Percentiles rank a stretch among this genome's conserved stretches.
Conservation (phyloP, 176 grass and related monocot genomes). For the Otatea glauca region DNA sequence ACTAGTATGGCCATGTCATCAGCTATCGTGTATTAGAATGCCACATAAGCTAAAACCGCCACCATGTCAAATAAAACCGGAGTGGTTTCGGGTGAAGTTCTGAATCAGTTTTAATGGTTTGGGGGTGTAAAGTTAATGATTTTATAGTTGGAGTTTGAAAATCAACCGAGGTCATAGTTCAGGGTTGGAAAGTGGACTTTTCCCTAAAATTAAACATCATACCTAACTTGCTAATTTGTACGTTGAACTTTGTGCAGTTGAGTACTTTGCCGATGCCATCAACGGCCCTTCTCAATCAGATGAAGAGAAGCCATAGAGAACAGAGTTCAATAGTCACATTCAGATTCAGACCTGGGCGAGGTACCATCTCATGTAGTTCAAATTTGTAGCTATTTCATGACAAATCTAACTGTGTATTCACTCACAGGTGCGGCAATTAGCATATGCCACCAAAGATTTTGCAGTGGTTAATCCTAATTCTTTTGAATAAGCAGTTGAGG, state of each 20-base stretch:
- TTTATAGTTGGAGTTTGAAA: no score
- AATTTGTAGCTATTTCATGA: neutral
- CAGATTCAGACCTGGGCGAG: conserved; percentile 13
- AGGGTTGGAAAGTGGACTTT: no score
- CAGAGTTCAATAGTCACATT: conserved; percentile 1
- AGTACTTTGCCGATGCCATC: conserved; percentile 87
- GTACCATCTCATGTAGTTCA: conserved; percentile 36
- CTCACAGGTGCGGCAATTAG: conserved; percentile 13
- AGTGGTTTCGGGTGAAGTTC: no score
- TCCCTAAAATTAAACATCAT: neutral
- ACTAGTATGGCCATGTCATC: no score
- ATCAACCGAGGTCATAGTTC: no score
- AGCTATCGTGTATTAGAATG: no score
- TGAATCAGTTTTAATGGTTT: no score
- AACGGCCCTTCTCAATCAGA: conserved; percentile 77
- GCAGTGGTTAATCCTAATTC: conserved; percentile 54
- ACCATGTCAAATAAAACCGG: no score
- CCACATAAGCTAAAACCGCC: no score
- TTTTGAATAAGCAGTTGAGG: conserved; percentile 43
- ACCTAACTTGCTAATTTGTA: neutral
- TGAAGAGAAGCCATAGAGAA: conserved; percentile 73
- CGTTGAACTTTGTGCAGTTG: conserved; percentile 54
- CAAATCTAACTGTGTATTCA: conserved; percentile 25
- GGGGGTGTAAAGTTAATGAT: no score
- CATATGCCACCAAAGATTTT: conserved; percentile 60